Evolutionary conservation across 257 asterid species (phyloP), one percentile per base, ranked within the genome.

Genomic region (Ligustrum vulgare): DNA sequence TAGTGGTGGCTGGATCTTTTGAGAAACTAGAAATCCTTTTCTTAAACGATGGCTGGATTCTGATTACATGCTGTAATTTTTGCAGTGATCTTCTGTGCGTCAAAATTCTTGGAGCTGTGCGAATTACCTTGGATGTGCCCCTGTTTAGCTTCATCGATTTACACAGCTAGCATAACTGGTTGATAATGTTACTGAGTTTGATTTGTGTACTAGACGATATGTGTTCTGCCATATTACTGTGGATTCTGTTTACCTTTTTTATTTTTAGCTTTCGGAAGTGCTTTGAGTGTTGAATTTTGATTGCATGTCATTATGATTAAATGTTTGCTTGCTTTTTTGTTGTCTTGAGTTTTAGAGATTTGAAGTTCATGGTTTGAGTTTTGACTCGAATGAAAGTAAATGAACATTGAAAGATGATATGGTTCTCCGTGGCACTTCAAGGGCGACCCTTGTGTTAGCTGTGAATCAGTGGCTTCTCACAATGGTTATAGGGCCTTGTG

Each of bases 31-130:
- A 45, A 13, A 12, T 13, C 13, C 6, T 45, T 45, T 3, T 43
- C 2, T 9, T 45, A 45, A 45, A 3, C 6, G 18, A 45, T 11
- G 54, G 6, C n/a, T 45, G 54, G 54, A 13, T 45, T 13, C n/a
- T 77, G 33, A 63, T 32, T 73, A 22, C 3, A 5, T 47, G 65
- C 22, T 31, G 4, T 77, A 34, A 41, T 70, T 36, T 36, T 77
- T 77, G 71, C 80, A 83, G 87, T 77, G 84, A 83, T 73, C 13
- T 47, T 80, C 69, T 11, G 4, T 2, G n/a, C 6, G 12, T 39
- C 70, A 35, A 34, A 39, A 28, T 1, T 16, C 31, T 62, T 33
- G 75, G 80, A 73, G 87, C 70, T 67, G 34, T 60, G 67, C 34
- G 6, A 10, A 10, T 60, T 23, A 23, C 34, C 67, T 60, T 25